phyloP scores from a whole-genome alignment of 2,329 filamentous ascomycete species.

The Penicillium sp. region DNA sequence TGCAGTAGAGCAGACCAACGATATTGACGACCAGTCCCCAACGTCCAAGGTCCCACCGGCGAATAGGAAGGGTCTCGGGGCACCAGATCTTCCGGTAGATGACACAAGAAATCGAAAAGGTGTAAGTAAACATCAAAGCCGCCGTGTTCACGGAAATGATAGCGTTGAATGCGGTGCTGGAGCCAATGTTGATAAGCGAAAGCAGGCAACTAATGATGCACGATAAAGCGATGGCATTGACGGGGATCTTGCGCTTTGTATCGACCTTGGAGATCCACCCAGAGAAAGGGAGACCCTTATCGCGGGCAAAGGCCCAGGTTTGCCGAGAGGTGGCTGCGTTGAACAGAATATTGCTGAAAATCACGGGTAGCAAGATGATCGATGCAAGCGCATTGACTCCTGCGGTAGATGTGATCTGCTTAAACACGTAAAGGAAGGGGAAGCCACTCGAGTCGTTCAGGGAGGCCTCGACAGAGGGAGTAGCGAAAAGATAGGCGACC shows the following conservation, averaged over 20 bases:
- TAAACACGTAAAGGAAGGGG: constrained; percentile 52
- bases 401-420: constrained; percentile 19
- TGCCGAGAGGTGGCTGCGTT: constrained; percentile 42
- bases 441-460: constrained; percentile 44
- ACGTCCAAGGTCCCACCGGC: constrained; percentile 46
- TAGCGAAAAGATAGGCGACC: constrained; percentile 45
- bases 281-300: constrained; percentile 46
- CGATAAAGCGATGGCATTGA: constrained; percentile 39
- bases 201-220: constrained; percentile 37
- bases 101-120: constrained; percentile 49
- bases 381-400: constrained; percentile 36
- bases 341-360: constrained; percentile 42
- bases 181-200: constrained; percentile 54
- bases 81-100: constrained; percentile 43
- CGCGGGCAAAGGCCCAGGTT: constrained; percentile 45
- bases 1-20: constrained; percentile 45
- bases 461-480: constrained; percentile 31
- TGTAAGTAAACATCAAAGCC: constrained; percentile 52
- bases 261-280: constrained; percentile 41
- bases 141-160: constrained; percentile 52
- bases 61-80: constrained; percentile 37
- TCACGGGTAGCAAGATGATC: constrained; percentile 42
- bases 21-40: constrained; percentile 48
- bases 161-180: constrained; percentile 52
- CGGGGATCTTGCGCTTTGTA: constrained; percentile 41